Base-by-base conservation (phyloP, 345 rosid species). In the Ceriops tagal region DNA sequence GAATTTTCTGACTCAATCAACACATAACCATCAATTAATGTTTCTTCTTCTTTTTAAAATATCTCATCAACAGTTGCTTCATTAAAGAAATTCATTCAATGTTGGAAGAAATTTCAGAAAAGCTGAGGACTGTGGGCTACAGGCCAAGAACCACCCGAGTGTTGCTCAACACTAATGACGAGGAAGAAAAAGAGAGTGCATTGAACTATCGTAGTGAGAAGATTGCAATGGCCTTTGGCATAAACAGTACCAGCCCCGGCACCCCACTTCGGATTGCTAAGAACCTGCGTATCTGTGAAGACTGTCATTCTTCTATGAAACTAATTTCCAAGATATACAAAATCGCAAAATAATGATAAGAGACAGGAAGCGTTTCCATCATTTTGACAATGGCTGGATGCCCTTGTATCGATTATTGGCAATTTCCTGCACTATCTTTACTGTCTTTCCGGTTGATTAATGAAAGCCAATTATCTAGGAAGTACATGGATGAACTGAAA, bases 331-430 rank as follows among this genome's bases (percentile, higher is more conserved):
- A 82, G 61, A 68, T 80, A n/a, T 86, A 89, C 30, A 64, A 24
- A 24, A 71, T 8, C 82, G 88, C 4, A 75, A 74, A 72, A 86
- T 86, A 53, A 71, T 81, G 3, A 86, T 91, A 8, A 73, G 91
- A 30, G 92, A 91, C 64, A 61, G 89, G 46, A 86, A 84, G 71
- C 87, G 89, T 35, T 87, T 89, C 71, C 96, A 84, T 77, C 96
- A 84, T 82, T 90, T 90, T 52, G 67, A 82, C 83, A 77, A 83
- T 55, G 93, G 96, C 0, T 80, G 78, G 78, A 13, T 85, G 91
- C 79, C 84, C 95, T 0, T 91, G 87, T 53, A 75, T 76, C 75
- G 95, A 87, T 62, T 89, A 80, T 53, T 62, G 73, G 67, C 62
- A 43, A 51, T 43, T 11, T 43, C 16, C 15, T 39, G 46, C 46